Percentiles rank a stretch among this genome's conserved stretches.
Evolutionary conservation across 768 basidiomycete genomes (phyloP).

Genomic region (Tulasnella sp.): DNA sequence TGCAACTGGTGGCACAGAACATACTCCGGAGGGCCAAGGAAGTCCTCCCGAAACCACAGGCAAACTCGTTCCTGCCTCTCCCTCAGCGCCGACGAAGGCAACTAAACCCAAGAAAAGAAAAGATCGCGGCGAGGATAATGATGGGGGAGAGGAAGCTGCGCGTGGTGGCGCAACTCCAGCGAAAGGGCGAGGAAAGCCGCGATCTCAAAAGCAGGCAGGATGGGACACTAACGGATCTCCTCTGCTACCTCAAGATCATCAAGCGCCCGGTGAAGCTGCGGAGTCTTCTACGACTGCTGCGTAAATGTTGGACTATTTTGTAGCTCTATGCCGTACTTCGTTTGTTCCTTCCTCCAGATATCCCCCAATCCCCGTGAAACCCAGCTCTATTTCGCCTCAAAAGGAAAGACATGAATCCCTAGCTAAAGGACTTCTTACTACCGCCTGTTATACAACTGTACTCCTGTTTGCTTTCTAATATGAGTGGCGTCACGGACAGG

Average conservation of each 20-base stretch:
- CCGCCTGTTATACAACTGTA: background rate
- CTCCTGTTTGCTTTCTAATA: background rate
- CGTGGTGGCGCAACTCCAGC: background rate
- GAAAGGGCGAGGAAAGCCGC: background rate
- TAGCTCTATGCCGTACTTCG: background rate
- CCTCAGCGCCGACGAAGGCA: background rate
- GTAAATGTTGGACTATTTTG: background rate
- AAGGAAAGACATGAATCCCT: background rate
- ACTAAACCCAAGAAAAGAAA: background rate
- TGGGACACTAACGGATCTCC: background rate
- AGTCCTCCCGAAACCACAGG: background rate
- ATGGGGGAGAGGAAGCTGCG: background rate
- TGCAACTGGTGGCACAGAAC: background rate
- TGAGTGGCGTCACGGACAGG: background rate
- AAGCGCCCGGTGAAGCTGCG: background rate
- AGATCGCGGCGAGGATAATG: background rate
- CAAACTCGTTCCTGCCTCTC: background rate
- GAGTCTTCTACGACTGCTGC: background rate
- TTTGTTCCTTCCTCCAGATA: background rate
- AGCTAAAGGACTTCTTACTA: background rate
- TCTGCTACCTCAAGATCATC: background rate
- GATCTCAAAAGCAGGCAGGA: background rate
- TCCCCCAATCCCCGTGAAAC: background rate
- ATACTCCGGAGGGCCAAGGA: background rate
- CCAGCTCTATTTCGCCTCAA: background rate